Evolutionary conservation across 768 basidiomycete genomes (phyloP).

Genomic region (Suillus weaverae): DNA sequence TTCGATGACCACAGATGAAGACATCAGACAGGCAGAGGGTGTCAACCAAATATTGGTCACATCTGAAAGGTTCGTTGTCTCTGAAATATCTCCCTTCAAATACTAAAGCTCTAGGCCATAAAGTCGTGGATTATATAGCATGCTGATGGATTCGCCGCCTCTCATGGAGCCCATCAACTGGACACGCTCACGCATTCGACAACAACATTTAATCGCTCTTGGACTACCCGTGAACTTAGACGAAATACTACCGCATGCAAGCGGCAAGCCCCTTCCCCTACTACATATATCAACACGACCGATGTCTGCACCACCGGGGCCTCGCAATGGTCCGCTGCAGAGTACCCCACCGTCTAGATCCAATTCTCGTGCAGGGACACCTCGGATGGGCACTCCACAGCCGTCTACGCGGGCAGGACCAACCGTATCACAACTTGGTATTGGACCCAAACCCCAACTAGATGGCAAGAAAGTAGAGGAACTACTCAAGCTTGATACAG

Average conservation of each 20-base stretch:
- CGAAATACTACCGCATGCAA: conserved; percentile 75
- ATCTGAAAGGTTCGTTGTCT: conserved; percentile 60
- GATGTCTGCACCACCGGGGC: conserved; percentile 74
- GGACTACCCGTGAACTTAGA: conserved; percentile 96
- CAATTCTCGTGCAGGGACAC: conserved; percentile 54
- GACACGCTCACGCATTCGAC: conserved; percentile 87
- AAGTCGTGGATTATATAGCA: conserved; percentile 79
- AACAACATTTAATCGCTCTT: conserved; percentile 87
- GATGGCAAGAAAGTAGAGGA: conserved; percentile 64
- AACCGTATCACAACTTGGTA: conserved; percentile 41
- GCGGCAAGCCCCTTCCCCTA: conserved; percentile 68
- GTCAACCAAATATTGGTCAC: conserved; percentile 76
- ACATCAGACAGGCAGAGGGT: conserved; percentile 78
- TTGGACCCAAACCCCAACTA: conserved; percentile 79
- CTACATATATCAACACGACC: conserved; percentile 83
- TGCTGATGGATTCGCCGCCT: conserved; percentile 69
- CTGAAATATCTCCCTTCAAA: conserved; percentile 22
- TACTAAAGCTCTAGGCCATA: conserved; percentile 15
- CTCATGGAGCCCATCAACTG: conserved; percentile 87
- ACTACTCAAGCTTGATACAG: conserved; percentile 64
- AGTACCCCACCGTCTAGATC: conserved; percentile 35
- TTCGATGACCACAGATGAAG: conserved; percentile 62
- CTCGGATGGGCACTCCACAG: conserved; percentile 46
- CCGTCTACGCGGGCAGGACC: conserved; percentile 34
- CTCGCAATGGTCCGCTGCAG: conserved; percentile 39